A percentile compares a stretch with the other conserved stretches of the same genome.
Evolutionary conservation across 306 rosid genomes (phyloP).

Genomic region (Quercus bicolor): DNA sequence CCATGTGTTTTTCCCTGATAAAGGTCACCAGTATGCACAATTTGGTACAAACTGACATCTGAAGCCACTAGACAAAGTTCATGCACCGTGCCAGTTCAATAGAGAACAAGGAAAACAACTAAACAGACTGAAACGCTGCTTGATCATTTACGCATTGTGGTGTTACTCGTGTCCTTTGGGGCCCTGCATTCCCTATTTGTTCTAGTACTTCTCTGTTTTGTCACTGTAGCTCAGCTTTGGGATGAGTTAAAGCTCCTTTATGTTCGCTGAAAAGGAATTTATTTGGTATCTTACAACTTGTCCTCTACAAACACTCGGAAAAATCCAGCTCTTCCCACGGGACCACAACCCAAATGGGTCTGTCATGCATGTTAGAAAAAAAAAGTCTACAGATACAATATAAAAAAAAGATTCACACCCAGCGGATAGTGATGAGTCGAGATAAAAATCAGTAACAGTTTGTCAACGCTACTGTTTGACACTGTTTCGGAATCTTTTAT

Average conservation of each 20-base stretch:
- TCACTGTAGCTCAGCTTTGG: constrained; percentile 40
- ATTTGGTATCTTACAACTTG: constrained; percentile 18
- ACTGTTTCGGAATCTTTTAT: no score
- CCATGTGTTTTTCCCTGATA: background rate
- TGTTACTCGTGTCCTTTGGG: background rate
- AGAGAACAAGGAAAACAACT: background rate
- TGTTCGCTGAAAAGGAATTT: constrained; percentile 33
- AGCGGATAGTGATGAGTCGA: no score
- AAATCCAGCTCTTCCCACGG: background rate
- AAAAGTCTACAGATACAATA: no score
- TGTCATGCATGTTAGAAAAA: background rate
- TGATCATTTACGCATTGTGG: background rate
- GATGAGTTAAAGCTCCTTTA: constrained; percentile 44
- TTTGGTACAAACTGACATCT: background rate
- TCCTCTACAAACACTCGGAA: constrained; percentile 28
- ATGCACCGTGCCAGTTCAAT: background rate
- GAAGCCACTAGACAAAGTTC: background rate
- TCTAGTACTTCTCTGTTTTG: constrained; percentile 23
- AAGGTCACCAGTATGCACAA: background rate
- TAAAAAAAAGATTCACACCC: no score
- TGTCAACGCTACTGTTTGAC: no score
- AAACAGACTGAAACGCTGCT: background rate
- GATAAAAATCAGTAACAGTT: no score
- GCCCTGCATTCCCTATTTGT: constrained; percentile 6
- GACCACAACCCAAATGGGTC: constrained; percentile 11